Percentiles rank a stretch among this genome's conserved stretches.
Evolutionary conservation across 2,329 filamentous ascomycete genomes (phyloP).

Genomic region (Pestalotiopsis sp.): DNA sequence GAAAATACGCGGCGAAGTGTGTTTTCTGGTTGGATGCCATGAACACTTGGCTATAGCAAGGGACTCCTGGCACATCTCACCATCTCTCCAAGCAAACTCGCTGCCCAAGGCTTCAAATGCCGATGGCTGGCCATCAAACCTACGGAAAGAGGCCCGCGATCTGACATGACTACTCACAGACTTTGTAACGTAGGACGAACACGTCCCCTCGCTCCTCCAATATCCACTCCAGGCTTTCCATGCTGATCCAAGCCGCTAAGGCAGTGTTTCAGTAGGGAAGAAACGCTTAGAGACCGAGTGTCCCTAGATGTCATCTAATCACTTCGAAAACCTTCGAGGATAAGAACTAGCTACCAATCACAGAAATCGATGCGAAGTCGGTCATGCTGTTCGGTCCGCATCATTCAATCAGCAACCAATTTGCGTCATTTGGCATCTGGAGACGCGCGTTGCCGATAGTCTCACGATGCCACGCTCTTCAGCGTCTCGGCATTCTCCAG

Average conservation of each 20-base stretch:
- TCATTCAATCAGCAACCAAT: background rate
- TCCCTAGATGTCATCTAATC: background rate
- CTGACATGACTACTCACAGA: background rate
- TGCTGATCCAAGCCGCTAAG: background rate
- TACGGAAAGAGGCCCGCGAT: background rate
- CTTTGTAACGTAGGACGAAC: slow-evolving; percentile 7
- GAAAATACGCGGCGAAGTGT: slow-evolving; percentile 1
- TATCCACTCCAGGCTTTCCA: background rate
- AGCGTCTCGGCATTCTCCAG: background rate
- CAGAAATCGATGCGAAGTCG: background rate
- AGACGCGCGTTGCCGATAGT: slow-evolving; percentile 5
- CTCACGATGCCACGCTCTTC: background rate
- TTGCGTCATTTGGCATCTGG: background rate
- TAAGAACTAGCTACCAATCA: background rate
- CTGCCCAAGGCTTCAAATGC: background rate
- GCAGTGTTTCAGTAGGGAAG: background rate
- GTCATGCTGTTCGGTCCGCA: background rate
- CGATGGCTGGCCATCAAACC: background rate
- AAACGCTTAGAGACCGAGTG: background rate
- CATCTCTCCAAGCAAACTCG: background rate
- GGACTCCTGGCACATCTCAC: background rate
- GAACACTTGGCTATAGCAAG: background rate
- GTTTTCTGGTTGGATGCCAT: background rate
- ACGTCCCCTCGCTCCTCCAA: background rate
- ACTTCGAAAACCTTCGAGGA: background rate